Conservation (phyloP, 2,329 filamentous ascomycete species). For the Lachnum nothofagi region DNA sequence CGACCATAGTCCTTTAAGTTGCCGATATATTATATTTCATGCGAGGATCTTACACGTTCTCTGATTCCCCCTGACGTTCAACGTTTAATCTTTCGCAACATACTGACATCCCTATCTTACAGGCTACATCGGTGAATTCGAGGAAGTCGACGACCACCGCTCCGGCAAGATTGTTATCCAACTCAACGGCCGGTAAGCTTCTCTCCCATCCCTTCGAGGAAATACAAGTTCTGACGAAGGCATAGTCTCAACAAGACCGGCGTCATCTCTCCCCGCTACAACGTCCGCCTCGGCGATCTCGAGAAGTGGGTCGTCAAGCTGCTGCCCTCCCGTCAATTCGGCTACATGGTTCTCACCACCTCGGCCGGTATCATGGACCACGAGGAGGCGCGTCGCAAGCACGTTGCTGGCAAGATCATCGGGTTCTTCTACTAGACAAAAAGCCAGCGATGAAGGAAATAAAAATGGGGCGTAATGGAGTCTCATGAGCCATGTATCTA, state of each 20-base stretch:
- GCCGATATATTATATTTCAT: conserved; percentile 88
- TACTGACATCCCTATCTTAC: conserved; percentile 48
- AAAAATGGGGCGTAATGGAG: conserved; percentile 24
- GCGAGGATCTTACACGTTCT: conserved; percentile 98
- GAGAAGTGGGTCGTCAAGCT: conserved; percentile 99
- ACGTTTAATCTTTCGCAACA: conserved; percentile 97
- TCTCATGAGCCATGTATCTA: conserved; percentile 31
- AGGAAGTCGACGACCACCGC: conserved; percentile 99
- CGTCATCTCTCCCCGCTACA: conserved; percentile 99
- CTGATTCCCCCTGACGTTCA: conserved; percentile 71
- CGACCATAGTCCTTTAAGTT: conserved; percentile 99
- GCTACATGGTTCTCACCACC: conserved; percentile 98
- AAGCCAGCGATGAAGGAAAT: too few species aligned
- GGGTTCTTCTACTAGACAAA: conserved; percentile 97
- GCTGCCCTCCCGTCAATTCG: conserved; percentile 98
- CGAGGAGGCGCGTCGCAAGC: conserved; percentile 98
- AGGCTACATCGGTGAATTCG: conserved; percentile 99
- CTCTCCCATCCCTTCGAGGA: conserved; percentile 1
- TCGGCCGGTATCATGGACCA: conserved; percentile 99
- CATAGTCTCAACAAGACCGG: conserved; percentile 87
- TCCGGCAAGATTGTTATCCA: conserved; percentile 99
- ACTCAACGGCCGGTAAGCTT: conserved; percentile 78
- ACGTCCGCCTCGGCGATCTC: conserved; percentile 93
- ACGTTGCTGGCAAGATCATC: conserved; percentile 98
- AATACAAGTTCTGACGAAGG: conserved; percentile 7